A percentile compares a stretch with the other conserved stretches of the same genome.
Evolutionary conservation across 2,329 filamentous ascomycete genomes (phyloP).

Genomic region (Dactylellina leptospora): DNA sequence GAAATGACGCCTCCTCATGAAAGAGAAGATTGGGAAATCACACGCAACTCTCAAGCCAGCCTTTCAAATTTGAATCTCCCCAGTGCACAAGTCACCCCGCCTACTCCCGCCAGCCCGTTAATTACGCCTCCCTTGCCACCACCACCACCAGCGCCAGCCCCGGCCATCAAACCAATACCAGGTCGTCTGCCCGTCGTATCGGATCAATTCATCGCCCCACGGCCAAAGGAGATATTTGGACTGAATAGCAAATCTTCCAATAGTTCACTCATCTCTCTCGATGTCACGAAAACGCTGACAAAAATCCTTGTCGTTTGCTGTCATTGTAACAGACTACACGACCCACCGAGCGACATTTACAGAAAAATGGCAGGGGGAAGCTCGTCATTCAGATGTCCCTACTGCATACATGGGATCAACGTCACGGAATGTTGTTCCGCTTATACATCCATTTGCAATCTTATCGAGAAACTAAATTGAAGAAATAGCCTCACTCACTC

Average conservation of each 20-base stretch:
- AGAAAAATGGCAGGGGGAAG: slow-evolving; percentile 43
- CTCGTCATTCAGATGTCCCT: slow-evolving; percentile 39
- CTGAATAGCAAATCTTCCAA: slow-evolving; percentile 29
- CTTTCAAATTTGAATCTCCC: slow-evolving; percentile 23
- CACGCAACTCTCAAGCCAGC: slow-evolving; percentile 36
- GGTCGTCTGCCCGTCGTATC: slow-evolving; percentile 31
- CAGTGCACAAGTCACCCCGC: background rate
- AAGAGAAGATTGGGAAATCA: slow-evolving; percentile 44
- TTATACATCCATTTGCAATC: slow-evolving; percentile 52
- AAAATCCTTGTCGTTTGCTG: slow-evolving; percentile 40
- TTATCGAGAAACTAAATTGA: slow-evolving; percentile 49
- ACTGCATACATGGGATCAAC: slow-evolving; percentile 44
- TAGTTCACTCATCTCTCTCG: slow-evolving; percentile 42
- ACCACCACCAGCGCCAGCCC: background rate
- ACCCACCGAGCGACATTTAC: slow-evolving; percentile 48
- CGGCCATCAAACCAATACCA: slow-evolving; percentile 17
- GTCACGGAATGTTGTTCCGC: slow-evolving; percentile 48
- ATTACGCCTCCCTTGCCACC: slow-evolving; percentile 3
- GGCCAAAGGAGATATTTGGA: slow-evolving; percentile 10
- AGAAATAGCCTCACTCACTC: background rate
- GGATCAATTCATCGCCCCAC: background rate
- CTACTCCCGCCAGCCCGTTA: slow-evolving; percentile 15
- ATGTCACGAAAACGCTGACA: slow-evolving; percentile 44
- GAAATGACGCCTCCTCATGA: slow-evolving; percentile 53
- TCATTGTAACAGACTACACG: slow-evolving; percentile 46